A percentile compares a stretch with the other conserved stretches of the same genome.
Conservation (phyloP, 2,329 filamentous ascomycete species). For the Aureobasidium sp. region DNA sequence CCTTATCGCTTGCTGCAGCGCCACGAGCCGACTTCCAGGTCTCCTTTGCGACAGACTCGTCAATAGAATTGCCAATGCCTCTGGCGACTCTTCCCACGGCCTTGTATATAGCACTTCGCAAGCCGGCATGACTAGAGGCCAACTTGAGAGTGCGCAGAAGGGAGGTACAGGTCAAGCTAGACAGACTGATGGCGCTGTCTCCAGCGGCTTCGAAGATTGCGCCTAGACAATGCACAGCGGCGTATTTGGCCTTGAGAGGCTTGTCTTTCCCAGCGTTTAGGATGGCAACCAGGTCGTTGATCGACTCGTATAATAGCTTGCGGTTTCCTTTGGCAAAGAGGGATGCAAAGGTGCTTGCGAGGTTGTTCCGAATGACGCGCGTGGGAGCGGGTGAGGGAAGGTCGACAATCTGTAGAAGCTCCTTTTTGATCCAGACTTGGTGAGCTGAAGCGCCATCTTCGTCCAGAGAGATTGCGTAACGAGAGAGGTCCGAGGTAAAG, state of each 20-base stretch:
- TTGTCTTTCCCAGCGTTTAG: constrained; percentile 72
- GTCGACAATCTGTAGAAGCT: constrained; percentile 88
- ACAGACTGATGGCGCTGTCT: constrained; percentile 82
- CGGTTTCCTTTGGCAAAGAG: constrained; percentile 81
- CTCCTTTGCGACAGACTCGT: constrained; percentile 79
- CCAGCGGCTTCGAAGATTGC: constrained; percentile 87
- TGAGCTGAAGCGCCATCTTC: constrained; percentile 78
- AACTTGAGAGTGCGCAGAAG: constrained; percentile 74
- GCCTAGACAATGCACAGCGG: constrained; percentile 78
- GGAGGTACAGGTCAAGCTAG: constrained; percentile 64
- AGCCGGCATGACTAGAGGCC: constrained; percentile 70
- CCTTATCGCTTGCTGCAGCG: constrained; percentile 72
- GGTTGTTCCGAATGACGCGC: constrained; percentile 80
- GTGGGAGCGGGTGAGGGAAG: constrained; percentile 75
- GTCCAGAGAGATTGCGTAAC: constrained; percentile 68
- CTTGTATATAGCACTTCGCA: constrained; percentile 70
- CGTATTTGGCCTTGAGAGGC: constrained; percentile 75
- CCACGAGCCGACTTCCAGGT: constrained; percentile 87
- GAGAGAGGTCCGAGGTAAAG: constrained; percentile 74
- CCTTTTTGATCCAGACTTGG: constrained; percentile 87
- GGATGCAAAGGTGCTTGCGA: constrained; percentile 75
- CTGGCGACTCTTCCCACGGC: constrained; percentile 68
- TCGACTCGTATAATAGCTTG: constrained; percentile 87
- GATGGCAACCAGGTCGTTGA: constrained; percentile 76
- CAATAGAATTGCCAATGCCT: constrained; percentile 69